Evolutionary conservation across 148 eudicot species (phyloP).

Genomic region (Nyssa sinensis): DNA sequence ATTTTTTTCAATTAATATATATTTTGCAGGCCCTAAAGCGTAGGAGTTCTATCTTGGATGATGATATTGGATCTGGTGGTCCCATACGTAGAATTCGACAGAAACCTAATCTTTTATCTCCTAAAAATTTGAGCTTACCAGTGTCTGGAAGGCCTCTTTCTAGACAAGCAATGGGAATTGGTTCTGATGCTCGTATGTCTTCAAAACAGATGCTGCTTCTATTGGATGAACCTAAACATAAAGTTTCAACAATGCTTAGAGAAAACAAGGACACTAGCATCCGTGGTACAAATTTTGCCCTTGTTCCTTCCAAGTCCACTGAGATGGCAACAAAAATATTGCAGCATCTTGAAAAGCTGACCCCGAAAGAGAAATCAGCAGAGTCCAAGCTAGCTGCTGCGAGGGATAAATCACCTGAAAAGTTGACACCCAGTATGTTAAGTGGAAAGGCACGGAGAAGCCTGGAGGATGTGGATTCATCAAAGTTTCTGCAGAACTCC

Average conservation of each 20-base stretch:
- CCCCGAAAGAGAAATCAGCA: slow-evolving; percentile 63
- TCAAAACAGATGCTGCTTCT: slow-evolving; percentile 20
- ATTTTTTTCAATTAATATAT: neutral
- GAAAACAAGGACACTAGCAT: slow-evolving; percentile 26
- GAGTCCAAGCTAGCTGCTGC: slow-evolving; percentile 36
- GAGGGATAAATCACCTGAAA: slow-evolving; percentile 36
- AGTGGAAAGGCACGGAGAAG: slow-evolving; percentile 50
- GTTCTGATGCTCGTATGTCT: slow-evolving; percentile 33
- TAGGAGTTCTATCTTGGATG: slow-evolving; percentile 71
- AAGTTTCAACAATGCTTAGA: slow-evolving; percentile 27
- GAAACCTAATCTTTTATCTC: slow-evolving; percentile 70
- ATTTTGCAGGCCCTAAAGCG: slow-evolving; percentile 59
- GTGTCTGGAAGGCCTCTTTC: slow-evolving; percentile 29
- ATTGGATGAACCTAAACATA: slow-evolving; percentile 17
- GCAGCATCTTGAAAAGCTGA: slow-evolving; percentile 66
- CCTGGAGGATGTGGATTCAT: slow-evolving; percentile 40
- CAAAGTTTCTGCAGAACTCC: slow-evolving; percentile 36
- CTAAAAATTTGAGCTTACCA: slow-evolving; percentile 36
- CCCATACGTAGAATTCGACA: slow-evolving; percentile 91
- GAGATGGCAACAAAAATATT: slow-evolving; percentile 74
- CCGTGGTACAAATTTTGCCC: slow-evolving; percentile 41
- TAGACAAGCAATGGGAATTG: slow-evolving; percentile 31
- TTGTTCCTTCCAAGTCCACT: slow-evolving; percentile 68
- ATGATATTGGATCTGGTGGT: slow-evolving; percentile 74
- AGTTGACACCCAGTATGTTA: slow-evolving; percentile 37